Evolutionary conservation across 371 early-diverging fungal species (phyloP), one percentile per base, ranked within the genome.

Genomic region (Nosema muscidifuracis): DNA sequence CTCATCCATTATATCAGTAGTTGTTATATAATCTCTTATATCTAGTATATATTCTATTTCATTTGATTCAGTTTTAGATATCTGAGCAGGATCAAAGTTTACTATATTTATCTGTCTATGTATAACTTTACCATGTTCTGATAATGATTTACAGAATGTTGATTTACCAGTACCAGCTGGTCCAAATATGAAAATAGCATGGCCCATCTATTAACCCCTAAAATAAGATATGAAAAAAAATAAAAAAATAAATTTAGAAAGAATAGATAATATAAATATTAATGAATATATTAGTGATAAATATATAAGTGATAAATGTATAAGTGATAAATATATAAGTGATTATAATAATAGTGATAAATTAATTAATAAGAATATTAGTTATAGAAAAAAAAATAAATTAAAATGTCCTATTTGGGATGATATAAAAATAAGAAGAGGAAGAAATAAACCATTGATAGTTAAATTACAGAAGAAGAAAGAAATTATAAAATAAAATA

Each of bases 61-160:
- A 28, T 3, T 36, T 44, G 4, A 28, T 56, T 57, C 60, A 30
- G 36, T 65, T 1, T 40, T 56, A 3, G 60, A 77, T 71, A 93
- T 92, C 0, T 93, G 93, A 15, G 97, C 97, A 24, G 99, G 97
- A 84, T 98, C 99, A 69, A 98, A 84, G 81, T 98, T 98, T 1
- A 97, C 89, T 10, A 95, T 85, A 77, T 92, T 92, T 2, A 92
- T 91, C 1, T 85, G 77, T 56, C 95, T 85, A 28, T 88, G 87
- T 40, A 87, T 85, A 15, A 87, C 86, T 78, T 90, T 88, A 65
- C 88, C 89, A 74, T 95, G 93, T 31, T 90, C 88, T 86, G 91
- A 87, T 78, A 95, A 89, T 6, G 95, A 92, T 26, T 87, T 82
- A 85, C 95, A 95, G 81, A 90, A 95, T 0, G 97, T 95, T 7